Evolutionary conservation across 371 early-diverging fungal species (phyloP), one percentile per base, ranked within the genome.

Genomic region (Basidiobolus heterosporus): DNA sequence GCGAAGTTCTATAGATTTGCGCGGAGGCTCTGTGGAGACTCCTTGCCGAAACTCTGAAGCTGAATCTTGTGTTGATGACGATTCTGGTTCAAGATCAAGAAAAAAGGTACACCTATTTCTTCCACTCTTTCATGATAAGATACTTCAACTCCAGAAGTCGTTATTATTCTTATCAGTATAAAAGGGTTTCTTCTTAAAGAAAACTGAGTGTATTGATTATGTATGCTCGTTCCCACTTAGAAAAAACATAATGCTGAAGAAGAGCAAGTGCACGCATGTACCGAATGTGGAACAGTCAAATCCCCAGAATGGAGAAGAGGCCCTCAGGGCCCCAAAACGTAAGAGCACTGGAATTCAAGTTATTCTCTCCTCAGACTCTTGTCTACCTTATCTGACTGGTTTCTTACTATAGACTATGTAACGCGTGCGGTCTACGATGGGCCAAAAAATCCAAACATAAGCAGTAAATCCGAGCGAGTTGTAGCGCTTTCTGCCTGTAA

Each of bases 221-320:
- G 3, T 8, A 35, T 8, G 4, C 41, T 30, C n/a, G 4, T 8
- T 22, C 41, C 9, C 16, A 44, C 52, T 51, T 60, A 64, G 45
- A 64, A 61, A 23, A 49, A 51, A 13, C 62, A 64, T 13, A 46
- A 38, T 42, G 64, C 50, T 8, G 52, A 58, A 22, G 65, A 64
- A 47, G 64, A 64, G 46, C 53, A 59, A 46, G 67, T 65, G 15
- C 30, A 30, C 30, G 30, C 30, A 5, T 66, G 67, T 42, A 53
- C 60, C 7, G 69, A 64, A 16, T 90, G 91, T 64, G 70, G 72
- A 15, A 80, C 78, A 15, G 80, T 79, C 0, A 72, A 75, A 19
- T 80, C 88, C 0, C 85, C 88, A 9, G 82, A 80, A 48, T 91
- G 91, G 89, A 70, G 89, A 45, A 71, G 74, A 52, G 86, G 87